Conservation (phyloP, 2,329 filamentous ascomycete genomes). For the Biscogniauxia marginata region DNA sequence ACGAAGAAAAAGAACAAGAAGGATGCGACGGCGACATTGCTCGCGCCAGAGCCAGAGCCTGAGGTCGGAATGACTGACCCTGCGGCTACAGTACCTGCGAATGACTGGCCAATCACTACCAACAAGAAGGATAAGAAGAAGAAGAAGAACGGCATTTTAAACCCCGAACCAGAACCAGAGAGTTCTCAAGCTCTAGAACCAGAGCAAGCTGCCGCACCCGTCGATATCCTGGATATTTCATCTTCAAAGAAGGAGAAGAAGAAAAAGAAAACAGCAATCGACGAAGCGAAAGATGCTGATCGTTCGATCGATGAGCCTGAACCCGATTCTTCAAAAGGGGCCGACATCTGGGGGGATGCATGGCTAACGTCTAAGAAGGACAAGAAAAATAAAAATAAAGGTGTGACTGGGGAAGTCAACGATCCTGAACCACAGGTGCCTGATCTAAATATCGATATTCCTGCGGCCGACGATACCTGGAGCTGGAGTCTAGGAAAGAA, state of each 20-base stretch:
- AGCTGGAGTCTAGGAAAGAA: slow-evolving; percentile 10
- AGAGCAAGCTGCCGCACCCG: background rate
- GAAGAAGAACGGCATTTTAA: slow-evolving; percentile 31
- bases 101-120: slow-evolving; percentile 22
- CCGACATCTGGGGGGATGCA: slow-evolving; percentile 33
- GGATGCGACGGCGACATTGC: slow-evolving; percentile 12
- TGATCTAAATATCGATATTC: slow-evolving; percentile 9
- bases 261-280: slow-evolving; percentile 23
- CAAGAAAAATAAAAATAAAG: slow-evolving; percentile 38
- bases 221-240: slow-evolving; percentile 9
- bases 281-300: slow-evolving; percentile 23
- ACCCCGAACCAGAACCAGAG: slow-evolving; percentile 12
- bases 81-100: slow-evolving; percentile 5
- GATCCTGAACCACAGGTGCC: slow-evolving; percentile 12
- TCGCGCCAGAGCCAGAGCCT: slow-evolving; percentile 22
- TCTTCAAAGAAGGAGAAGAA: slow-evolving; percentile 21
- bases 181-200: background rate
- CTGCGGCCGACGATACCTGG: slow-evolving; percentile 3
- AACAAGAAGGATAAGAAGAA: slow-evolving; percentile 41
- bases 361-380: slow-evolving; percentile 31
- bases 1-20: slow-evolving; percentile 42
- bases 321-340: slow-evolving; percentile 31
- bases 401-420: slow-evolving; percentile 16
- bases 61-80: slow-evolving; percentile 21
- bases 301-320: slow-evolving; percentile 15